Evolutionary conservation across 2,329 filamentous ascomycete genomes (phyloP).

Genomic region (Aspergillus novoparasiticus): DNA sequence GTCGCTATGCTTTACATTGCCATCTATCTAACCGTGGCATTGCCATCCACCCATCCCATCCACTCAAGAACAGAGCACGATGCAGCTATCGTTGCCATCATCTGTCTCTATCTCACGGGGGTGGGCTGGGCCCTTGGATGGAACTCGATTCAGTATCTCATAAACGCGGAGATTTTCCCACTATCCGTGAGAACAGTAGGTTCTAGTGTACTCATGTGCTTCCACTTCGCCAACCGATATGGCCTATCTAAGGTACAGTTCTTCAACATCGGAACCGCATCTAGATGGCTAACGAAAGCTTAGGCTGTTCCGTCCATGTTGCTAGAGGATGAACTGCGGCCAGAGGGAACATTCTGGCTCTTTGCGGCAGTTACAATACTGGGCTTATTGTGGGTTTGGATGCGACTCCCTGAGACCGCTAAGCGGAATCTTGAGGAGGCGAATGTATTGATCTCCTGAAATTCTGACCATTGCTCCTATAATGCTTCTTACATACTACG

Average conservation of each 20-base stretch:
- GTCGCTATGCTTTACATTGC: conserved; percentile 60
- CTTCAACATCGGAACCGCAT: background rate
- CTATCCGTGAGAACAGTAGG: conserved; percentile 46
- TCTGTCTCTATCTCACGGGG: conserved; percentile 49
- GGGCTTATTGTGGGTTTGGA: conserved; percentile 68
- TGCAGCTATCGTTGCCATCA: conserved; percentile 40
- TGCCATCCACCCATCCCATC: conserved; percentile 29
- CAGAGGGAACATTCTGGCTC: conserved; percentile 73
- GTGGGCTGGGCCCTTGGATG: conserved; percentile 52
- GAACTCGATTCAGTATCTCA: conserved; percentile 50
- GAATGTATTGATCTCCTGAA: conserved; percentile 9
- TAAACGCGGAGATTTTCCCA: conserved; percentile 51
- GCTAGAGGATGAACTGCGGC: conserved; percentile 40
- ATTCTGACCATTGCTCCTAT: background rate
- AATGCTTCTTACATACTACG: background rate
- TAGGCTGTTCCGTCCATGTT: conserved; percentile 24
- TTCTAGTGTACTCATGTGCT: conserved; percentile 47
- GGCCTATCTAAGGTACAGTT: conserved; percentile 46
- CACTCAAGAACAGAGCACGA: conserved; percentile 17
- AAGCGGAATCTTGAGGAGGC: conserved; percentile 48
- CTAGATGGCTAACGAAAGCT: background rate
- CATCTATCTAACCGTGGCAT: conserved; percentile 47
- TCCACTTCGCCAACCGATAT: conserved; percentile 45
- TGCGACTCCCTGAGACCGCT: conserved; percentile 71
- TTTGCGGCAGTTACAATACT: conserved; percentile 69